phyloP scores from a whole-genome alignment of 805 yeast species.

The Yamadazyma laniorum region DNA sequence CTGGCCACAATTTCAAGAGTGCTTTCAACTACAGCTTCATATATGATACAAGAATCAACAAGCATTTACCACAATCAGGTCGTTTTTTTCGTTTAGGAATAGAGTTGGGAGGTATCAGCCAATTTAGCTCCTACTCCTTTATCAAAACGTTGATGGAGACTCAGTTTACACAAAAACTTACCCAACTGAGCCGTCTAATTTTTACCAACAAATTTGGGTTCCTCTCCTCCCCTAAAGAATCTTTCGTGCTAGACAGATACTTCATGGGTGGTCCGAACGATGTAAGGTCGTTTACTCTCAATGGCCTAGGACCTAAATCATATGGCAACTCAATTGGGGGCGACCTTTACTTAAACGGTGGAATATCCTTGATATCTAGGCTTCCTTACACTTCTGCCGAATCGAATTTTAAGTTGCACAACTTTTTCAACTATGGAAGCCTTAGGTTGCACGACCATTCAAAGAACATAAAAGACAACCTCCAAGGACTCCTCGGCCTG shows the following conservation, averaged over 20 bases:
- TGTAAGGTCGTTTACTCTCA: constrained; percentile 49
- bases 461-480: background rate
- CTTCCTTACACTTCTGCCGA: constrained; percentile 43
- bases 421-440: constrained; percentile 48
- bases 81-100: constrained; percentile 32
- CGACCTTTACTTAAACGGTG: constrained; percentile 46
- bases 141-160: constrained; percentile 43
- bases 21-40: constrained; percentile 38
- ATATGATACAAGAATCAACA: constrained; percentile 46
- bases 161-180: constrained; percentile 28
- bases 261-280: constrained; percentile 62
- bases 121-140: constrained; percentile 29
- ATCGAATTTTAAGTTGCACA: constrained; percentile 48
- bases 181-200: constrained; percentile 21
- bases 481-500: constrained; percentile 5
- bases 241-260: constrained; percentile 51
- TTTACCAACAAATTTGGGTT: constrained; percentile 34
- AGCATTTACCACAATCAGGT: constrained; percentile 45
- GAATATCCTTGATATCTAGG: constrained; percentile 42
- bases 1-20: constrained; percentile 48
- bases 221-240: constrained; percentile 21
- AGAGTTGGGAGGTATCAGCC: constrained; percentile 34
- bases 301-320: constrained; percentile 57
- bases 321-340: constrained; percentile 53
- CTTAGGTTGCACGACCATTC: constrained; percentile 17